These are phyloP conservation scores for Xylaria arbuscula DNA, from an alignment of 2,329 filamentous ascomycete species.

Conservation along the genomic window DNA sequence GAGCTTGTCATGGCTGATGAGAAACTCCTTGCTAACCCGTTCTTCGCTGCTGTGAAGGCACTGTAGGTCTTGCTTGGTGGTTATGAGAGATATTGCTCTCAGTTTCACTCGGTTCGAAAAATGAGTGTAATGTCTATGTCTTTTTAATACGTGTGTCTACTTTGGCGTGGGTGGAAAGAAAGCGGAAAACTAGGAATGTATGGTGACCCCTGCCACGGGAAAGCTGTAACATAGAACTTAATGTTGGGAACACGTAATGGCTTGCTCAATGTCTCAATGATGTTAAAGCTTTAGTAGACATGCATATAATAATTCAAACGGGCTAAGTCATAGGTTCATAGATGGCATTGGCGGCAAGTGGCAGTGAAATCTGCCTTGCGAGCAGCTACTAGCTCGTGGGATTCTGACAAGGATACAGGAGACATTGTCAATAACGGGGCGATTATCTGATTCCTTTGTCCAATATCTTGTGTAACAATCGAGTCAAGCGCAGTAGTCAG, in stretches of 20 bases:
- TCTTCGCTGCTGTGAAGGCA: conserved; percentile 74
- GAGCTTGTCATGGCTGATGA: conserved; percentile 81
- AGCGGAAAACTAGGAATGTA: not conserved
- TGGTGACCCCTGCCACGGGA: not conserved
- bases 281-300: not conserved
- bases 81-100: not conserved
- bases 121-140: not conserved
- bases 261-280: not conserved
- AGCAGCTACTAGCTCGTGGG: too few species aligned
- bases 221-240: conserved; percentile 18
- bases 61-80: conserved; percentile 52
- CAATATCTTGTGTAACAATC: too few species aligned
- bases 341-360: not conserved
- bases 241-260: conserved; percentile 18
- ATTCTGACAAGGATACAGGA: too few species aligned
- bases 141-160: not conserved
- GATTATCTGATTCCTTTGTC: too few species aligned
- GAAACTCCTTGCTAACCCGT: conserved; percentile 71
- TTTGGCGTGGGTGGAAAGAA: conserved; percentile 13
- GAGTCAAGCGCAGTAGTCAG: too few species aligned
- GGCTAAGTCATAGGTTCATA: not conserved
- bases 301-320: conserved; percentile 4
- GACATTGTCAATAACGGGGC: too few species aligned
- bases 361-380: too few species aligned
- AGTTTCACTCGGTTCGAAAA: too few species aligned